Conservation (phyloP, 1,284 basidiomycete species). For the Erythrobasidium hasegawianum region DNA sequence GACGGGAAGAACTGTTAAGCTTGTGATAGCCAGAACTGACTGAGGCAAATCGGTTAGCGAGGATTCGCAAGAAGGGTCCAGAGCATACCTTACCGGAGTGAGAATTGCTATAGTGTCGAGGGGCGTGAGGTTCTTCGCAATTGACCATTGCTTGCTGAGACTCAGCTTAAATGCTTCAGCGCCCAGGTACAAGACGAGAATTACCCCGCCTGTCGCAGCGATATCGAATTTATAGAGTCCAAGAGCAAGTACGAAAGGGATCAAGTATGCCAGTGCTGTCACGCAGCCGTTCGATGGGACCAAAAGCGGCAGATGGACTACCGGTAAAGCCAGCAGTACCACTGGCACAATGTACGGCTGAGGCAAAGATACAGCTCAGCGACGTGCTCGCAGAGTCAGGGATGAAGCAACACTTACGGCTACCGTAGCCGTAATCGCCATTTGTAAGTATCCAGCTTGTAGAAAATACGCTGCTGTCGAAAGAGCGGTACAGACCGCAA, state of each 20-base stretch:
- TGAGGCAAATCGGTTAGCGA: background rate
- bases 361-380: no score
- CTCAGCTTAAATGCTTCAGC: slow-evolving; percentile 17
- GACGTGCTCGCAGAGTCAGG: no score
- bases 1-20: slow-evolving; percentile 4
- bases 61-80: background rate
- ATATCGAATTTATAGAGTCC: slow-evolving; percentile 9
- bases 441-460: slow-evolving; percentile 3
- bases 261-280: background rate
- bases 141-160: slow-evolving; percentile 15
- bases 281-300: slow-evolving; percentile 19
- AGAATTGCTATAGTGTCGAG: slow-evolving; percentile 3
- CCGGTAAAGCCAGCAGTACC: slow-evolving; percentile 1
- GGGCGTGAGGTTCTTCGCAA: slow-evolving; percentile 7
- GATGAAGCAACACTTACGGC: no score
- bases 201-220: background rate
- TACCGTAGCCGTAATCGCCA: no score
- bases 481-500: slow-evolving; percentile 8
- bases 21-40: slow-evolving; percentile 1
- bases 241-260: slow-evolving; percentile 11
- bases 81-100: slow-evolving; percentile 9
- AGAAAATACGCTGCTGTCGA: slow-evolving; percentile 3
- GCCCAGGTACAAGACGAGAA: background rate
- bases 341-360: slow-evolving; percentile 23
- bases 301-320: slow-evolving; percentile 1